Percentiles rank a stretch among this genome's conserved stretches.
phyloP scores from a whole-genome alignment of 768 basidiomycete species.

The Phlegmacium glaucopus region DNA sequence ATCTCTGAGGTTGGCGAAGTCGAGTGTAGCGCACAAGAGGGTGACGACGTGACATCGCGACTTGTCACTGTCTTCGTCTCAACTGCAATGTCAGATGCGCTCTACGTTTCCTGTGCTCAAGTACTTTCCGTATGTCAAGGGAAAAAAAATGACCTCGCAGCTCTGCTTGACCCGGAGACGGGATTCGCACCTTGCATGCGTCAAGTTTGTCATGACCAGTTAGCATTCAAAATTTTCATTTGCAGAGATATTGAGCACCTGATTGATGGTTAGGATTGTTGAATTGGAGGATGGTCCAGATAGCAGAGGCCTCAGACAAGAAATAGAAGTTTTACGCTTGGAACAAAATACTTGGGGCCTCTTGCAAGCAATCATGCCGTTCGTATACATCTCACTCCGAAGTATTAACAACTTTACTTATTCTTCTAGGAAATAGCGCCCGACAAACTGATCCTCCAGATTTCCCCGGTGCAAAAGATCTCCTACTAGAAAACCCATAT shows the following conservation, averaged over 20 bases:
- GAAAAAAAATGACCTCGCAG: conserved; percentile 51
- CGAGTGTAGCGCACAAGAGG: too few species aligned
- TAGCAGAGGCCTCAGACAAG: conserved; percentile 38
- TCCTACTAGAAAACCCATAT: conserved; percentile 75
- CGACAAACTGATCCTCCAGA: conserved; percentile 59
- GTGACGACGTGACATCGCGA: too few species aligned
- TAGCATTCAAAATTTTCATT: conserved; percentile 20
- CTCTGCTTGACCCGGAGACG: conserved; percentile 58
- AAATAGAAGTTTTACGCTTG: conserved; percentile 61
- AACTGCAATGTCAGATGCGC: conserved; percentile 40
- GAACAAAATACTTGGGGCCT: conserved; percentile 84
- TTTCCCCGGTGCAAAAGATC: conserved; percentile 45
- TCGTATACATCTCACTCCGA: conserved; percentile 27
- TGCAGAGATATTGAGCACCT: not conserved
- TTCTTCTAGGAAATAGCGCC: conserved; percentile 36
- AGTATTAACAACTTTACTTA: not conserved
- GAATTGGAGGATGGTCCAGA: conserved; percentile 45
- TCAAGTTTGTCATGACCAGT: conserved; percentile 55
- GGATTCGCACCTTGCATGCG: conserved; percentile 70
- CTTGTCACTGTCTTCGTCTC: not conserved
- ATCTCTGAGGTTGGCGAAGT: too few species aligned
- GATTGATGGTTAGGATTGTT: conserved; percentile 37
- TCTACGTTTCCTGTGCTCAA: conserved; percentile 68
- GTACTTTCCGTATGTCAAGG: conserved; percentile 60
- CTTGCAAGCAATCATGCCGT: conserved; percentile 76